Conservation (phyloP, 805 yeast species). For the Cyberlindnera xylosilytica region DNA sequence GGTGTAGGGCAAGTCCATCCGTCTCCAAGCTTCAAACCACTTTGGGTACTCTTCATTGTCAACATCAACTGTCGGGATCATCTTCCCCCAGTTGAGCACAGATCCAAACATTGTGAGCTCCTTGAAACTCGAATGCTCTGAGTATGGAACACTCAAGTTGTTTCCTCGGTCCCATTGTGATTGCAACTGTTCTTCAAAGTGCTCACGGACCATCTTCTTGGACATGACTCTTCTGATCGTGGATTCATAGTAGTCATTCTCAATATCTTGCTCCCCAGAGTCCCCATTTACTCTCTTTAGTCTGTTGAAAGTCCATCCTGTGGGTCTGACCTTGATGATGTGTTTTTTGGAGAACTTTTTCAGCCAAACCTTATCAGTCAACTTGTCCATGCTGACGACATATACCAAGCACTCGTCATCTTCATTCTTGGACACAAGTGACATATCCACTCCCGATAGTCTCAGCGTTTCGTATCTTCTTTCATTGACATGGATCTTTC, state of each 20-base stretch:
- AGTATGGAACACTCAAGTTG: conserved; percentile 67
- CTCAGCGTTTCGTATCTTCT: conserved; percentile 29
- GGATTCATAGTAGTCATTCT: background rate
- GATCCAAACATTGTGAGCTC: conserved; percentile 70
- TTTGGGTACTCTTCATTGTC: conserved; percentile 25
- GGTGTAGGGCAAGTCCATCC: conserved; percentile 3
- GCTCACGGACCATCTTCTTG: conserved; percentile 1
- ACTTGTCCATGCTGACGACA: conserved; percentile 64
- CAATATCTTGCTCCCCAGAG: background rate
- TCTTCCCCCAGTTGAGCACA: conserved; percentile 43
- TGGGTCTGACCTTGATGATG: conserved; percentile 75
- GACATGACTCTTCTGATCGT: background rate
- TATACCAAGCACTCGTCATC: conserved; percentile 52
- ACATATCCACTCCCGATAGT: conserved; percentile 15
- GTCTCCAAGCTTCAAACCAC: conserved; percentile 24
- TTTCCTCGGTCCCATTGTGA: conserved; percentile 12
- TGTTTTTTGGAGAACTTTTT: conserved; percentile 25
- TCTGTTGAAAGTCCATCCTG: conserved; percentile 79
- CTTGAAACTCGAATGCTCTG: conserved; percentile 89
- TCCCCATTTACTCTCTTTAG: conserved; percentile 4
- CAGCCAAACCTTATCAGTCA: conserved; percentile 33
- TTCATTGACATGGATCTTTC: conserved; percentile 49
- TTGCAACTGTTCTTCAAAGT: conserved; percentile 9
- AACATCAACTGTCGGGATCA: conserved; percentile 78
- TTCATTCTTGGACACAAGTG: conserved; percentile 12